Evolutionary conservation across 2,329 filamentous ascomycete genomes (phyloP).

Genomic region (Alternaria alternata): DNA sequence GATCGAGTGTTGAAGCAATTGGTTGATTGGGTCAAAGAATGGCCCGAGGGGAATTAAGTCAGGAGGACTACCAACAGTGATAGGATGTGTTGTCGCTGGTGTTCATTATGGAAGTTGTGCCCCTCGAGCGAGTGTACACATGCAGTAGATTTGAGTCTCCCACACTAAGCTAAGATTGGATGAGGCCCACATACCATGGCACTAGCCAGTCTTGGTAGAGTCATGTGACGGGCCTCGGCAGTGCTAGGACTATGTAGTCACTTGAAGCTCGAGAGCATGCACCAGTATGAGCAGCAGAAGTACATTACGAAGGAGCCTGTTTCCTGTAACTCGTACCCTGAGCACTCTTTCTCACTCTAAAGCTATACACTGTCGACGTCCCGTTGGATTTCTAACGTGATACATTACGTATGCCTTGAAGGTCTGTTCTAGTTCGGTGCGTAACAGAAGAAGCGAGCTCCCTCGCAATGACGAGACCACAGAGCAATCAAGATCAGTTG

Average conservation of each 20-base stretch:
- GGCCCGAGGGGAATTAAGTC: neutral
- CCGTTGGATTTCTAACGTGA: too few relatives aligned
- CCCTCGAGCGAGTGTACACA: too few relatives aligned
- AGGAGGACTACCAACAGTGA: neutral
- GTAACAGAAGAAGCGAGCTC: too few relatives aligned
- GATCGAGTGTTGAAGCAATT: slow-evolving; percentile 1
- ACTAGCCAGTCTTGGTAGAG: neutral
- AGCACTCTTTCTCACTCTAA: too few relatives aligned
- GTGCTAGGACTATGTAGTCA: neutral
- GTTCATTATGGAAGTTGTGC: too few relatives aligned
- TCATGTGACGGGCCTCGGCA: neutral
- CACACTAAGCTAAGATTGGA: neutral
- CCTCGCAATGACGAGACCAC: too few relatives aligned
- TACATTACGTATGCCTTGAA: too few relatives aligned
- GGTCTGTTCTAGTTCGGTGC: too few relatives aligned
- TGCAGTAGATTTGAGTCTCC: neutral
- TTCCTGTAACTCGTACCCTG: too few relatives aligned
- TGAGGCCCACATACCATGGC: neutral
- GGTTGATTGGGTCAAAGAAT: neutral
- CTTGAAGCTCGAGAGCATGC: neutral
- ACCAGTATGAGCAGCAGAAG: neutral
- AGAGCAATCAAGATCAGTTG: too few relatives aligned
- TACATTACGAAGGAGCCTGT: neutral
- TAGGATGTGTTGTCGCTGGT: neutral
- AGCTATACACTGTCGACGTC: too few relatives aligned